Percentiles rank a stretch among this genome's conserved stretches.
These are phyloP conservation scores for Chloranthus sessilifolius DNA, from an alignment of 164 flowering plant species.

Conservation along the genomic window DNA sequence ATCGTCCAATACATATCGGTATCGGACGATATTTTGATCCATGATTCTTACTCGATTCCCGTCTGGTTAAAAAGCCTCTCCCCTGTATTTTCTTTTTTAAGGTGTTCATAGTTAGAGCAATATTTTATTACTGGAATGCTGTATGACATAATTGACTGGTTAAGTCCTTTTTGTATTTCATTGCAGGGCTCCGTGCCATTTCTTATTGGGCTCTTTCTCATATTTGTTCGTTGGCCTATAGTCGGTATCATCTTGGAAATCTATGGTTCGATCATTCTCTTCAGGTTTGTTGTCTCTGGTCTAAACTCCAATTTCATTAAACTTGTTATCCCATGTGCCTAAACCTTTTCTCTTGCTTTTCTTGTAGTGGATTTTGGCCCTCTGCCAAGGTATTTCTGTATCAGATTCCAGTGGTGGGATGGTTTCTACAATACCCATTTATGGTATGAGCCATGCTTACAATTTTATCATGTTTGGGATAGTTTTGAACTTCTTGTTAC, in stretches of 20 bases:
- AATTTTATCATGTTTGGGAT: conserved; percentile 1
- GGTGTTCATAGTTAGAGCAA: no score
- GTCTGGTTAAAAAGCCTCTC: no score
- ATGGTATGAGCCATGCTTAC: conserved; percentile 30
- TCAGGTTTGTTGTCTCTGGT: conserved; percentile 43
- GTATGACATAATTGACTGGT: no score
- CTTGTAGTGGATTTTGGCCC: conserved; percentile 68
- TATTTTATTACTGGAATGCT: no score
- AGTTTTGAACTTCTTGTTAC: background rate
- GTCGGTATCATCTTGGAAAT: conserved; percentile 62
- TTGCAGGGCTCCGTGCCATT: conserved; percentile 71
- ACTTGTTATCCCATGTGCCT: background rate
- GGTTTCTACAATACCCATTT: conserved; percentile 52
- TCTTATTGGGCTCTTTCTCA: conserved; percentile 56
- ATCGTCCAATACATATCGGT: no score
- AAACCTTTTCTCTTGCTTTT: conserved; percentile 6
- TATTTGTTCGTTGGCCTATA: conserved; percentile 82
- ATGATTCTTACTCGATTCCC: no score
- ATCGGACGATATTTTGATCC: no score
- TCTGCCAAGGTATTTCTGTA: conserved; percentile 48
- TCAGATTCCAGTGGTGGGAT: conserved; percentile 72
- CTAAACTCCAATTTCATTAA: background rate
- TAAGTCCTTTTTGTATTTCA: background rate
- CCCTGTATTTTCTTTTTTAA: no score
- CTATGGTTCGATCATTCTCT: conserved; percentile 59